These are phyloP conservation scores for Ascobolus immersus DNA, from an alignment of 495 filamentous ascomycete genomes.

Conservation along the genomic window DNA sequence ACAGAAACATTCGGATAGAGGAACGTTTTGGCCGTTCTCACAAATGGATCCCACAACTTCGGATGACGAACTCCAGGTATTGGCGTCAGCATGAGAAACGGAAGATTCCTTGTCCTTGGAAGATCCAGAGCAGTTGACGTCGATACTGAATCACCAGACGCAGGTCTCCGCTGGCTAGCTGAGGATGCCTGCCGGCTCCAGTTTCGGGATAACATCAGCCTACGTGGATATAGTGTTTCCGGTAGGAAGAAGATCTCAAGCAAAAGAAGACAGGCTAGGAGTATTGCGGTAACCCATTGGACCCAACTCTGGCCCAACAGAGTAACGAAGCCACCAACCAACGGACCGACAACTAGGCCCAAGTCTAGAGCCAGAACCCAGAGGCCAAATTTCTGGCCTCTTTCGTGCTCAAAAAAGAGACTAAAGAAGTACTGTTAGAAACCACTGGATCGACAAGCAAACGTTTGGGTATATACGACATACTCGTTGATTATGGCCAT, in stretches of 20 bases:
- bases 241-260: conserved; percentile 30
- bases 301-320: conserved; percentile 28
- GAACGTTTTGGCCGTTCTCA: conserved; percentile 26
- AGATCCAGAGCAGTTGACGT: conserved; percentile 9
- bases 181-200: conserved; percentile 11
- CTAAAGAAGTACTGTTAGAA: neutral
- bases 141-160: conserved; percentile 1
- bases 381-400: conserved; percentile 34
- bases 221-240: conserved; percentile 35
- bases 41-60: conserved; percentile 24
- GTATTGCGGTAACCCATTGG: conserved; percentile 32
- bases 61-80: conserved; percentile 31
- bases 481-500: conserved; percentile 29
- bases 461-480: no score
- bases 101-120: conserved; percentile 23
- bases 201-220: conserved; percentile 23
- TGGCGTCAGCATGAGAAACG: conserved; percentile 25
- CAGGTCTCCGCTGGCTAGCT: conserved; percentile 5
- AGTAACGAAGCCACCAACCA: conserved; percentile 32
- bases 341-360: conserved; percentile 29
- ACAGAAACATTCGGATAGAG: conserved; percentile 23
- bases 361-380: conserved; percentile 36
- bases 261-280: conserved; percentile 27
- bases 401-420: conserved; percentile 35
- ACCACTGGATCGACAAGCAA: neutral